Evolutionary conservation across 2,329 filamentous ascomycete species (phyloP).

Genomic region (Sporothrix pseudoabietina): DNA sequence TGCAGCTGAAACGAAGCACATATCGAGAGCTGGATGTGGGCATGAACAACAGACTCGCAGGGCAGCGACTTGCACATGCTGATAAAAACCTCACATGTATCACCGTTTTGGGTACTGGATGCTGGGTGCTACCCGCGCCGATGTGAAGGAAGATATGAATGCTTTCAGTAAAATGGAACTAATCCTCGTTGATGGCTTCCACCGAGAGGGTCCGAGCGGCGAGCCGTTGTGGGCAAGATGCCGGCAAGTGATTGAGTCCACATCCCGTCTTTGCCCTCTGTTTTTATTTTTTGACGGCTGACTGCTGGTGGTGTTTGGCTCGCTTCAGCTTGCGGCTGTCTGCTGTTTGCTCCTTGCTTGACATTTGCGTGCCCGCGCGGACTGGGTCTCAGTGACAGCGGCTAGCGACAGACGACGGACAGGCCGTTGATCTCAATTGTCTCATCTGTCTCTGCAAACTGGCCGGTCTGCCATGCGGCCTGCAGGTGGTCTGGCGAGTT

Average conservation of each 20-base stretch:
- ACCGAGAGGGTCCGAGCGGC: slow-evolving; percentile 20
- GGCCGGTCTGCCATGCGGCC: background rate
- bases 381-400: background rate
- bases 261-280: background rate
- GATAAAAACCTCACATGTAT: slow-evolving; percentile 16
- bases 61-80: background rate
- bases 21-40: background rate
- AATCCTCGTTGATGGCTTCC: background rate
- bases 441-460: background rate
- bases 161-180: background rate
- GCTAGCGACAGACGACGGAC: background rate
- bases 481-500: background rate
- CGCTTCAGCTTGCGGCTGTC: background rate
- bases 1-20: background rate
- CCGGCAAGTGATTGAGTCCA: slow-evolving; percentile 22
- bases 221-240: background rate
- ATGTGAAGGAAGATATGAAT: background rate
- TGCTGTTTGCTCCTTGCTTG: background rate
- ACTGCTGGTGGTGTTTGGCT: background rate
- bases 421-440: background rate
- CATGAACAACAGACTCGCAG: slow-evolving; percentile 11
- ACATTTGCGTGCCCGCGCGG: background rate
- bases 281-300: background rate
- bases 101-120: background rate
- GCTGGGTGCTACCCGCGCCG: background rate